Base-by-base conservation (phyloP, 1,284 basidiomycete genomes). In the Ganoderma meredithae region DNA sequence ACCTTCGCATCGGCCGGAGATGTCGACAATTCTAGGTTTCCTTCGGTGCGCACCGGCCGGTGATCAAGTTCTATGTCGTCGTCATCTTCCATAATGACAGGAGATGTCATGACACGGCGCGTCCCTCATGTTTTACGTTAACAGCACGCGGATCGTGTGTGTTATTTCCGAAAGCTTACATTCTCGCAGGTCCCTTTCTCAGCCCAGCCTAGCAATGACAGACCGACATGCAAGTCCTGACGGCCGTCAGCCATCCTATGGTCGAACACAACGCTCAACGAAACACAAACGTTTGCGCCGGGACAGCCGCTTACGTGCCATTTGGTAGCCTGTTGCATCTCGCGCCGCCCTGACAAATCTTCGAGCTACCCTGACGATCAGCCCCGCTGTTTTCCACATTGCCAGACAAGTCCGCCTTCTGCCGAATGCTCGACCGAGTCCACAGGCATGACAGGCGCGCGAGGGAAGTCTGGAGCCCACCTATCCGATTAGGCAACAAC, bases 31-130 rank as follows among this genome's bases (percentile, higher is more conserved):
- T 19, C 52, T 15, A 55, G 27, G 52, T 55, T 55, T 27, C 19
- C 60, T 40, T 27, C 39, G n/a, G 39, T 41, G 33, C 59, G 8
- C 59, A 43, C 60, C 27, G 44, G 27, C 60, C 60, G 43, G 60
- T 49, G 60, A 62, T 62, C 60, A 62, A 49, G 52, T 55, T 55
- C 52, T 58, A 17, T 58, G 13, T 36, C 36, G 27, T 56, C 31
- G 9, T 43, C 43, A 62, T 53, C 61, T 49, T 25, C n/a, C 36
- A 39, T 27, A 49, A 33, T 62, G 61, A 62, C 61, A 62, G 61
- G 47, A 62, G 61, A 40, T 62, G 61, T 41, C 61, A 49, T 49
- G 12, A 13, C 22, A 53, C n/a, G 25, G 59, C 12, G 55, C 55
- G 55, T 58, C 33, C 39, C 55, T n/a, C 55, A 12, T 31, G 17